Evolutionary conservation across 2,329 filamentous ascomycete species (phyloP), one percentile per base, ranked within the genome.

Genomic region (Beauveria medogensis): DNA sequence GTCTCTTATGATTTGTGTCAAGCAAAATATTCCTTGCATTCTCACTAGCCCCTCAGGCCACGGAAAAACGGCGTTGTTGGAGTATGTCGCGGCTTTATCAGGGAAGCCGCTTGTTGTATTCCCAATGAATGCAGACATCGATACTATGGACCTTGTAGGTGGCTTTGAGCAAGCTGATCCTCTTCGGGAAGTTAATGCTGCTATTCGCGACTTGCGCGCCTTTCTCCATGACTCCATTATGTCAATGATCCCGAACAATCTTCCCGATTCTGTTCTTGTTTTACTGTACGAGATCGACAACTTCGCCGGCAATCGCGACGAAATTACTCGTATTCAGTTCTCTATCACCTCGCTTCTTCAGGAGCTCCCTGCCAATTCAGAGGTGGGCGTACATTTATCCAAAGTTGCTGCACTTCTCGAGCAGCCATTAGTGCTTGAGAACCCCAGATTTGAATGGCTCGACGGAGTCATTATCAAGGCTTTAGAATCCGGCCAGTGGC

Each of bases 121-220:
- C 67, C 87, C 92, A 0, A 85, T 99, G 75, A 99, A 96, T 70
- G 88, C 92, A 7, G 95, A 99, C 68, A 90, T 96, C 50, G 94
- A 99, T 72, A 92, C 93, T 1, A 96, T 96, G 86, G 94, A 99
- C 73, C 84, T 99, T 60, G 91, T 99, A 61, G 94, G 94, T 69
- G 94, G 94, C 0, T 99, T 96, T 70, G 94, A 99, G 72, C 94
- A 99, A 74, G 87, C 91, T 20, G 94, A 99, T 70, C 86, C 90
- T 24, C 80, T 89, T 56, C 83, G 93, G 60, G 84, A 89, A 63
- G 78, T 90, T 5, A 86, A 88, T 59, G 77, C 79, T n/a, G 69
- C 73, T 14, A 70, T 85, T 30, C 77, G 82, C 53, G 67, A 68
- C 37, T 69, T 90, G 14, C 75, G 77, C 14, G 69, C 75, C 6